These are phyloP conservation scores for Pelomyxa schiedti DNA, from an alignment of 78 protist genomes.

Conservation along the genomic window DNA sequence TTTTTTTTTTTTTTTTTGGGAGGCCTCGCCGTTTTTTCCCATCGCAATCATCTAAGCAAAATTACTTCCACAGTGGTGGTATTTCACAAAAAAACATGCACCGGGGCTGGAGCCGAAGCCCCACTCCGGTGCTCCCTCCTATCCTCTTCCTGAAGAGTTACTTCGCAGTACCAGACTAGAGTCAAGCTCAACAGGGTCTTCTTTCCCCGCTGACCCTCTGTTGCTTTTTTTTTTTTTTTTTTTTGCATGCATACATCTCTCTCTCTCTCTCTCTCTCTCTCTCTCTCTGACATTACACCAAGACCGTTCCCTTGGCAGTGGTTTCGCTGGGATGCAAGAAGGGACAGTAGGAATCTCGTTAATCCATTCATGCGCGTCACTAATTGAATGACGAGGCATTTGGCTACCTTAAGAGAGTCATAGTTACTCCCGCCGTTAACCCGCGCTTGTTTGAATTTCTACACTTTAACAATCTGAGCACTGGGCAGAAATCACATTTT, in stretches of 20 bases:
- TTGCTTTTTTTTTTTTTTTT: too few relatives aligned
- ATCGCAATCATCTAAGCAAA: slow-evolving; percentile 34
- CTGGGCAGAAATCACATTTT: slow-evolving; percentile 87
- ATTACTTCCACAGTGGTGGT: slow-evolving; percentile 57
- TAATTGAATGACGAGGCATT: slow-evolving; percentile 85
- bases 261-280: too few relatives aligned
- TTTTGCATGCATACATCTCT: too few relatives aligned
- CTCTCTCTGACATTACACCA: too few relatives aligned
- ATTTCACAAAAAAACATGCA: too few relatives aligned
- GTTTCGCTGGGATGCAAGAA: slow-evolving; percentile 84
- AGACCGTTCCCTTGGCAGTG: slow-evolving; percentile 88
- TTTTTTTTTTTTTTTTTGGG: too few relatives aligned
- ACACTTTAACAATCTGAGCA: slow-evolving; percentile 87
- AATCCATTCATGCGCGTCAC: slow-evolving; percentile 92
- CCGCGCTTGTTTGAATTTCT: slow-evolving; percentile 88
- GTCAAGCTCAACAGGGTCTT: slow-evolving; percentile 91
- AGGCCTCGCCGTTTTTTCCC: too few relatives aligned
- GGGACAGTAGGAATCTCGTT: slow-evolving; percentile 93
- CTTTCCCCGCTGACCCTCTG: slow-evolving; percentile 91
- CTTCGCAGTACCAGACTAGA: slow-evolving; percentile 71
- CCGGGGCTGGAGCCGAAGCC: too few relatives aligned
- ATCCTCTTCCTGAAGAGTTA: slow-evolving; percentile 62
- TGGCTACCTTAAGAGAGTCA: slow-evolving; percentile 93
- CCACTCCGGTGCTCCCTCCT: slow-evolving; percentile 65
- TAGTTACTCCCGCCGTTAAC: slow-evolving; percentile 64